phyloP scores from a whole-genome alignment of 106 monocot genomes.

The Dioscorea alata region DNA sequence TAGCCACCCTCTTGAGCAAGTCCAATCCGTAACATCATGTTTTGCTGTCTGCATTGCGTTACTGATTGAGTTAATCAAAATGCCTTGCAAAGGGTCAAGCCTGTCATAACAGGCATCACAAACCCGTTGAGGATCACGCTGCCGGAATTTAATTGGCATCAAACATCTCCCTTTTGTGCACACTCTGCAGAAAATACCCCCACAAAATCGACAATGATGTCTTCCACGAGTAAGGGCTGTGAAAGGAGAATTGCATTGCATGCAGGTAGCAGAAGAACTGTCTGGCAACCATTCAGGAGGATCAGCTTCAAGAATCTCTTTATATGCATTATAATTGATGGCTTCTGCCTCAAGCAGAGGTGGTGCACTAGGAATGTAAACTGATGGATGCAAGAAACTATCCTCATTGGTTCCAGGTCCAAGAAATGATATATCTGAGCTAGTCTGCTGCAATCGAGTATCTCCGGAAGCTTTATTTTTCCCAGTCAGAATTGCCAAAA shows the following conservation, averaged over 20 bases:
- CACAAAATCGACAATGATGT: slow-evolving; percentile 96
- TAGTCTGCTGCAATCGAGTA: slow-evolving; percentile 22
- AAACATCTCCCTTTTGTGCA: slow-evolving; percentile 83
- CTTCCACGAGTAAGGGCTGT: slow-evolving; percentile 71
- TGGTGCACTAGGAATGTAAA: slow-evolving; percentile 85
- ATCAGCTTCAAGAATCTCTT: slow-evolving; percentile 57
- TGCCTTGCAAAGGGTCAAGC: slow-evolving; percentile 74
- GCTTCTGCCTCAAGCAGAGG: slow-evolving; percentile 43
- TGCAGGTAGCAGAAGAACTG: slow-evolving; percentile 57
- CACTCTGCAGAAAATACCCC: slow-evolving; percentile 69
- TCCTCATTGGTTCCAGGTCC: slow-evolving; percentile 55
- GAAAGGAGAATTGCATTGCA: slow-evolving; percentile 71
- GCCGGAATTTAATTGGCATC: slow-evolving; percentile 67
- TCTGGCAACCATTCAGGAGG: slow-evolving; percentile 96
- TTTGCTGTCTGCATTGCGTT: slow-evolving; percentile 81
- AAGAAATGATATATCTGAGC: slow-evolving; percentile 54
- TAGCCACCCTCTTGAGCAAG: slow-evolving; percentile 77
- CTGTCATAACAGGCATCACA: slow-evolving; percentile 81
- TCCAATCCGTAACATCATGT: slow-evolving; percentile 97
- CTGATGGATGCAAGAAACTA: slow-evolving; percentile 63
- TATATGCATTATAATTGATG: slow-evolving; percentile 39
- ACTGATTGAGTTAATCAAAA: slow-evolving; percentile 60
- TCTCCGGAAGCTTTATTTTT: slow-evolving; percentile 23
- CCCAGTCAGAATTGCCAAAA: slow-evolving; percentile 62
- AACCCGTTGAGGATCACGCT: slow-evolving; percentile 79